A percentile compares a stretch with the other conserved stretches of the same genome.
phyloP scores from a whole-genome alignment of 2,329 filamentous ascomycete genomes.

The Ceratocystis albifundus region DNA sequence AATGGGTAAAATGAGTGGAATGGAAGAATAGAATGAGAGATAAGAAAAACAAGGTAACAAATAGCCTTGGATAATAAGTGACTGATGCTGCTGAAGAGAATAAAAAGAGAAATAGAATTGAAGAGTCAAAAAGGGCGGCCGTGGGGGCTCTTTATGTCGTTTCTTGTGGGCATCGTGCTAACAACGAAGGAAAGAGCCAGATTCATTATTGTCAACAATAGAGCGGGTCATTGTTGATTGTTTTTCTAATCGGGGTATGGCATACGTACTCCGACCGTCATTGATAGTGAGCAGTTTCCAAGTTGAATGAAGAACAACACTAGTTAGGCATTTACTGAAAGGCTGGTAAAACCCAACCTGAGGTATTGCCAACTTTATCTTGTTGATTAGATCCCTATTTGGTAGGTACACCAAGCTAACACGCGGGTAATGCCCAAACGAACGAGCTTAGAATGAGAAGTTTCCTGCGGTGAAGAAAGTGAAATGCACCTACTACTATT shows the following conservation, averaged over 20 bases:
- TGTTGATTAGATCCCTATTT: neutral
- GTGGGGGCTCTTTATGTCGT: constrained; percentile 13
- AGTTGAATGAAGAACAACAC: neutral
- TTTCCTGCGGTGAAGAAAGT: neutral
- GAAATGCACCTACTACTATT: neutral
- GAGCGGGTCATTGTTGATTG: neutral
- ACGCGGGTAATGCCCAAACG: neutral
- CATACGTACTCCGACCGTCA: neutral
- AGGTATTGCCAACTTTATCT: neutral
- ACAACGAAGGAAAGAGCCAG: neutral
- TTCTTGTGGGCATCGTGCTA: neutral
- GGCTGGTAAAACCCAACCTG: neutral
- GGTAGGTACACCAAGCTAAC: neutral
- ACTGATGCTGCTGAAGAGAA: constrained; percentile 19
- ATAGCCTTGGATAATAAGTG: constrained; percentile 17
- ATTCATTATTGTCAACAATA: neutral
- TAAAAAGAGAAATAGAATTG: neutral
- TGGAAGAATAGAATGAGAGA: constrained; percentile 16
- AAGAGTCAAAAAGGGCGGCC: neutral
- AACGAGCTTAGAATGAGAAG: neutral
- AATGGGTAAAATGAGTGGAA: constrained; percentile 12
- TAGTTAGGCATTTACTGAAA: neutral
- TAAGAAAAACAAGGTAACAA: constrained; percentile 21
- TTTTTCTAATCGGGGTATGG: neutral
- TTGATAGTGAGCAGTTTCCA: neutral